A percentile compares a stretch with the other conserved stretches of the same genome.
Conservation (phyloP, 805 yeast genomes). For the Sugiyamaella chiloensis region DNA sequence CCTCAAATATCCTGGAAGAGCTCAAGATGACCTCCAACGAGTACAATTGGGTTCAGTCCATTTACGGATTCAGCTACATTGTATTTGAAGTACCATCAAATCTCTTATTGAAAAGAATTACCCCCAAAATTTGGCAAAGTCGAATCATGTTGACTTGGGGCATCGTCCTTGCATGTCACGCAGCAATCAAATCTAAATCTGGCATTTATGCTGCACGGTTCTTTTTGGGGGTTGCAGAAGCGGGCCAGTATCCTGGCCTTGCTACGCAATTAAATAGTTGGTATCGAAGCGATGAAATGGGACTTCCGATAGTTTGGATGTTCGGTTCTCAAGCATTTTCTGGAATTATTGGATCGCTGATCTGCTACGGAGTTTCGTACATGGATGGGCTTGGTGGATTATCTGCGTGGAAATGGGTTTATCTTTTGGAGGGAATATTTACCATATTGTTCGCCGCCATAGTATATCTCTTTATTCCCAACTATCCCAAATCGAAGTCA, state of each 20-base stretch:
- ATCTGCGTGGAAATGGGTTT: constrained; percentile 40
- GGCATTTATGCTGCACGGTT: constrained; percentile 36
- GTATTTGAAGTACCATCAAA: constrained; percentile 28
- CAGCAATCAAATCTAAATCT: constrained; percentile 32
- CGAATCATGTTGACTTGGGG: constrained; percentile 35
- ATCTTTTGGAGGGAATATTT: constrained; percentile 38
- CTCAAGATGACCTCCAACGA: constrained; percentile 10
- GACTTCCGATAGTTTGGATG: constrained; percentile 39
- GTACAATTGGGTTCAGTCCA: constrained; percentile 40
- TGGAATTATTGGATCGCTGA: constrained; percentile 38
- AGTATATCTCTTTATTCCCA: neutral
- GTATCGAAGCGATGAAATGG: constrained; percentile 40
- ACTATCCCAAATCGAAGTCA: neutral
- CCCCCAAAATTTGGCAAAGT: constrained; percentile 38
- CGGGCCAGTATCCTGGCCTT: constrained; percentile 45
- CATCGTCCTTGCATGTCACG: constrained; percentile 35
- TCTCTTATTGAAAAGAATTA: constrained; percentile 33
- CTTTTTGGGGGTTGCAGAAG: constrained; percentile 41
- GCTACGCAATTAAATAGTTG: constrained; percentile 29
- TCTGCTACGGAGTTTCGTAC: constrained; percentile 42
- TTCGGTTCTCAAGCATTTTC: constrained; percentile 26
- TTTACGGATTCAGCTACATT: constrained; percentile 34
- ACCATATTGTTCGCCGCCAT: neutral
- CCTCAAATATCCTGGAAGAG: neutral
- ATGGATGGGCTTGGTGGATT: constrained; percentile 41